Conservation (phyloP, 2,329 filamentous ascomycete species). For the Acarospora socialis region DNA sequence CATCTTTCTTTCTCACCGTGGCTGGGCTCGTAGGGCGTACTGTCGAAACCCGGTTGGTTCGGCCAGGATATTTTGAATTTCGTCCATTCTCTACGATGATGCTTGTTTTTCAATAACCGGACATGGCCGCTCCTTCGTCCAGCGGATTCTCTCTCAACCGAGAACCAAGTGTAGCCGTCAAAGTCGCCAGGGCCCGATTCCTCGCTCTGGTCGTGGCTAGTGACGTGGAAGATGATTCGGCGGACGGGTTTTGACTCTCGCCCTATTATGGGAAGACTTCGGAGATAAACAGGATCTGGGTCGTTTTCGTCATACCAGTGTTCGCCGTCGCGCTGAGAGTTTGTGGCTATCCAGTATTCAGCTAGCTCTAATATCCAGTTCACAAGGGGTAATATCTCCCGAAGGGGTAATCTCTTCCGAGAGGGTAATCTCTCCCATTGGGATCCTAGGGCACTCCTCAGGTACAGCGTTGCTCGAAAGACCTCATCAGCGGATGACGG, state of each 20-base stretch:
- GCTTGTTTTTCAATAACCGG: slow-evolving; percentile 1
- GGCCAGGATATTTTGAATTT: slow-evolving; percentile 1
- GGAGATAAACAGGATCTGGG: slow-evolving; percentile 2
- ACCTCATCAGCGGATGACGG: slow-evolving; percentile 1
- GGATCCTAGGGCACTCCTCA: background rate
- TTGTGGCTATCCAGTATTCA: slow-evolving; percentile 2
- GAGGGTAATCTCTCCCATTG: too few relatives aligned
- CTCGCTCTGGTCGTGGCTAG: slow-evolving; percentile 1
- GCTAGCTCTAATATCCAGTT: slow-evolving; percentile 3
- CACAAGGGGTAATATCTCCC: background rate
- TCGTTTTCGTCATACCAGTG: slow-evolving; percentile 3
- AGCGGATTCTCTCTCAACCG: background rate
- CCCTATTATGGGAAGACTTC: slow-evolving; percentile 2
- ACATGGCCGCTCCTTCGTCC: background rate
- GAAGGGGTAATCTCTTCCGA: too few relatives aligned
- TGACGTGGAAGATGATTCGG: slow-evolving; percentile 1
- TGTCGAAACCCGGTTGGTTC: background rate
- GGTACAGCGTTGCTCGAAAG: slow-evolving; percentile 1
- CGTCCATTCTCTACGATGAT: slow-evolving; percentile 1
- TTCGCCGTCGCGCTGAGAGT: slow-evolving; percentile 3
- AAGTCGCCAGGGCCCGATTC: slow-evolving; percentile 2
- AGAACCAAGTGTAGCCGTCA: slow-evolving; percentile 1
- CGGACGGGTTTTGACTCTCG: background rate
- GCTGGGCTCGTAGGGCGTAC: background rate
- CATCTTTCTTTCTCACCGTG: background rate